Evolutionary conservation across 2,329 filamentous ascomycete genomes (phyloP), one percentile per base, ranked within the genome.

Genomic region (Cladosporium sp.): DNA sequence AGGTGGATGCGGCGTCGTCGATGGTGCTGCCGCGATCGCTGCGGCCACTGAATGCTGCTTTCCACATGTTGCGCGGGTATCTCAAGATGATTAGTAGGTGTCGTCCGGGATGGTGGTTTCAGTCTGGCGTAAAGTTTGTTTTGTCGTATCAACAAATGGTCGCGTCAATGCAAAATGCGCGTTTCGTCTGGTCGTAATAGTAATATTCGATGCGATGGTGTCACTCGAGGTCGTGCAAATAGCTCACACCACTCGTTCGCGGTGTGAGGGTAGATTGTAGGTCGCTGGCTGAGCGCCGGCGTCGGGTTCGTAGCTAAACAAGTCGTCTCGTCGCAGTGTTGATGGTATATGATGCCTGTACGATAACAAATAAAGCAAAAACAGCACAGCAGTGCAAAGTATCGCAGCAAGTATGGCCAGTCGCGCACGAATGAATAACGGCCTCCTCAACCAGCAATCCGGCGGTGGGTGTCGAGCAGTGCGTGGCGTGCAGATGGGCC

Each of bases 11-110:
- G 61, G 62, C 33, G 58, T 59, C 48, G 52, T 51, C 36, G 40
- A 48, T 30, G 38, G 45, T 33, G 50, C 50, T 43, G 52, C 48
- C 57, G 36, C 56, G 58, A 49, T 64, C 63, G 51, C 62, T 64
- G 51, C 62, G 62, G 41, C 63, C 62, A 38, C 55, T 58, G 48
- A 66, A 65, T n/a, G 62, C 62, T 35, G 63, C 61, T 56, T 64
- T 66, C 62, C 62, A 66, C 63, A 66, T 66, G 7, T 38, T 56
- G 30, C 4, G 25, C 19, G 30, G 18, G 27, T 39, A 33, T 32
- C 27, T 16, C 4, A 27, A 27, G 22, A 9, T 27, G 22, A 27
- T 27, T 27, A 27, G 22, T 27, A 8, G 35, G 15, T 38, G 19
- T 12, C 15, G 35, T 8, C 35, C 15, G n/a, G 15, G 15, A 29